Base-by-base conservation (phyloP, 768 basidiomycete species). In the Mycena vulgaris region DNA sequence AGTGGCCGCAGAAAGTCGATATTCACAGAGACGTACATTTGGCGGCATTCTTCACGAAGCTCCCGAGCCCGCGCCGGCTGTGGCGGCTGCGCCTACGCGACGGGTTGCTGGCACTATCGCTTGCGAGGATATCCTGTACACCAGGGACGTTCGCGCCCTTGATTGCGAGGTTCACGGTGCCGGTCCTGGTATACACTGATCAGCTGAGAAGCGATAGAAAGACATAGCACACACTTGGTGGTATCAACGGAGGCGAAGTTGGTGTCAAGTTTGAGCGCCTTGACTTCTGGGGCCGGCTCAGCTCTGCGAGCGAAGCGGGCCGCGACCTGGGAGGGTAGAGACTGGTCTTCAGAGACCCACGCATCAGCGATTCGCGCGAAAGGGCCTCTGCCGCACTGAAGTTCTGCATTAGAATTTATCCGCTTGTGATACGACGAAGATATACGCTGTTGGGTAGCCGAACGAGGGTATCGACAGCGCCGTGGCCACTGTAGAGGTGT, bases 391-490 rank as follows among this genome's bases (percentile, higher is more conserved):
- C 63, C 69, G 23, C 69, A 70, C 69, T 70, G n/a, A 9, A 9
- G 8, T 39, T 16, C 37, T 9, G 17, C 8, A 16, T 3, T 3
- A 10, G 6, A 17, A n/a, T 23, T 33, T 19, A 31, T 7, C n/a
- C 5, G 21, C 14, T 25, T 2, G 19, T 5, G 5, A 21, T n/a
- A 14, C 5, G 56, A 1, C n/a, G 1, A 35, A 14, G 5, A 28
- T 16, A 55, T 23, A 19, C 73, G 17, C 21, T 14, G 47, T 80
- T 72, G 10, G 81, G 80, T 0, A 82, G 65, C 13, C 79, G 73
- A n/a, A 82, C 80, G 28, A 82, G 62, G 16, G 77, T 82, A 58
- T 78, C 73, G 30, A 73, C 77, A 9, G 78, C 80, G 16, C 79
- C 78, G 35, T 37, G 7, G 16, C 47, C 47, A 11, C 31, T 14